Evolutionary conservation across 371 early-diverging fungal genomes (phyloP).

Genomic region (Encephalitozoon romaleae): DNA sequence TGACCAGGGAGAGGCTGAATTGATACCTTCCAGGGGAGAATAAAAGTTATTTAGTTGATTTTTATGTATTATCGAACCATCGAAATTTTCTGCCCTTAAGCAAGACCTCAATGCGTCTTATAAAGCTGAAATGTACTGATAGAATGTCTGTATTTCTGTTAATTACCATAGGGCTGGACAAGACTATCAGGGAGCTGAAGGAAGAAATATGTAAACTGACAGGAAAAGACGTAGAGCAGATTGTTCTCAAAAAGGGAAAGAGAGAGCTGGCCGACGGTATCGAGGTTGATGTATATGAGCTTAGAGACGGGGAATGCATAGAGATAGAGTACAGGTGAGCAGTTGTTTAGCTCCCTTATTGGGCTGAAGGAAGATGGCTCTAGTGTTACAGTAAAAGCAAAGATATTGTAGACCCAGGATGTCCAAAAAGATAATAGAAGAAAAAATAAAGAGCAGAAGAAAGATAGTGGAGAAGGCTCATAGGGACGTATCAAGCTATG

Average conservation of each 20-base stretch:
- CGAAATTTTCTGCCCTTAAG: background rate
- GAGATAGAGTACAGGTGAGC: slow-evolving; percentile 1
- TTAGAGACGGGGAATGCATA: background rate
- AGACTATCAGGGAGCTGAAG: background rate
- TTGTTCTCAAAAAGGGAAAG: background rate
- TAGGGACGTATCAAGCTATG: slow-evolving; percentile 20
- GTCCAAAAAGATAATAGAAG: slow-evolving; percentile 22
- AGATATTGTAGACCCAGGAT: background rate
- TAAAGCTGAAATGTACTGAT: background rate
- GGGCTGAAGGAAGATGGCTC: background rate
- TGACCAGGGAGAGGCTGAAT: slow-evolving; percentile 61
- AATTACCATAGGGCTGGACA: background rate
- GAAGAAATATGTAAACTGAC: background rate
- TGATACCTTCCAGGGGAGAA: slow-evolving; percentile 30
- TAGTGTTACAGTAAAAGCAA: background rate
- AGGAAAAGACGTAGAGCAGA: background rate
- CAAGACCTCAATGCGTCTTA: background rate
- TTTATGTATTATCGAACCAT: background rate
- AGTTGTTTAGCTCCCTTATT: too few species aligned
- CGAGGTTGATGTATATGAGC: background rate
- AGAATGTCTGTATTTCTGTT: background rate
- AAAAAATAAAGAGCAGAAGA: slow-evolving; percentile 34
- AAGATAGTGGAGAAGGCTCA: slow-evolving; percentile 23
- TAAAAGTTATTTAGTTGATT: slow-evolving; percentile 14
- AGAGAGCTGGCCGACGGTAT: background rate